Conservation (phyloP, 148 eudicot species). For the Nyssa sinensis region DNA sequence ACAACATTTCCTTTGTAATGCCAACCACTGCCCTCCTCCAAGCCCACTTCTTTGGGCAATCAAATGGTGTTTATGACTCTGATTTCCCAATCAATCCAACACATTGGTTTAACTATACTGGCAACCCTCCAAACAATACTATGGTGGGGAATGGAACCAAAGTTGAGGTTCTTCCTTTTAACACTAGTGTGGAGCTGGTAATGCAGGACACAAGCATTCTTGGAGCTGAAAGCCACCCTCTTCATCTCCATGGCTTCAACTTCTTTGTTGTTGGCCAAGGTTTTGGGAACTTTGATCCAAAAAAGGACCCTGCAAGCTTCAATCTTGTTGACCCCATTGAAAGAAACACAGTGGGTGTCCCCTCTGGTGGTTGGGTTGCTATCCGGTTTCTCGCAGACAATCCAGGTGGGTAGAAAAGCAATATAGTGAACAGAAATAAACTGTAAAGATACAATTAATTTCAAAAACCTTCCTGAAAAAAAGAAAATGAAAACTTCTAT, state of each 20-base stretch:
- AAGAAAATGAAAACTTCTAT: too few relatives aligned
- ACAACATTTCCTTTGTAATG: constrained; percentile 13
- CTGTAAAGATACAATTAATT: too few relatives aligned
- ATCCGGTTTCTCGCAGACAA: constrained; percentile 21
- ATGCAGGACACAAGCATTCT: constrained; percentile 18
- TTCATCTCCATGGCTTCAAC: constrained; percentile 22
- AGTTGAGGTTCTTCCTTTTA: constrained; percentile 11
- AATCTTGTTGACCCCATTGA: constrained; percentile 20
- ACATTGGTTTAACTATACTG: constrained; percentile 20
- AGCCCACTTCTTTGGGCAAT: constrained; percentile 11
- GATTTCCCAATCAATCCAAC: not conserved
- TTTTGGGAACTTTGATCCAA: constrained; percentile 19
- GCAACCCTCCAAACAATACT: constrained; percentile 13
- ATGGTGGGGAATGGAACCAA: constrained; percentile 12
- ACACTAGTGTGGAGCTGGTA: constrained; percentile 15
- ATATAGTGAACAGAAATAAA: too few relatives aligned
- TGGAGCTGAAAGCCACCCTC: constrained; percentile 22
- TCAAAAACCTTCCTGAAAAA: too few relatives aligned
- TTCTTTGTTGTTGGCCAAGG: constrained; percentile 26
- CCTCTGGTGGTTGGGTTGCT: constrained; percentile 23
- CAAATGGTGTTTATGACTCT: constrained; percentile 2
- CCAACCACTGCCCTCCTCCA: constrained; percentile 12
- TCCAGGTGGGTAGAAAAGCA: constrained; percentile 8
- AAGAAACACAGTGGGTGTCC: constrained; percentile 20
- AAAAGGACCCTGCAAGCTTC: constrained; percentile 15